Evolutionary conservation across 129 eudicot species (phyloP), one percentile per base, ranked within the genome.

Genomic region (Solidago caesia): DNA sequence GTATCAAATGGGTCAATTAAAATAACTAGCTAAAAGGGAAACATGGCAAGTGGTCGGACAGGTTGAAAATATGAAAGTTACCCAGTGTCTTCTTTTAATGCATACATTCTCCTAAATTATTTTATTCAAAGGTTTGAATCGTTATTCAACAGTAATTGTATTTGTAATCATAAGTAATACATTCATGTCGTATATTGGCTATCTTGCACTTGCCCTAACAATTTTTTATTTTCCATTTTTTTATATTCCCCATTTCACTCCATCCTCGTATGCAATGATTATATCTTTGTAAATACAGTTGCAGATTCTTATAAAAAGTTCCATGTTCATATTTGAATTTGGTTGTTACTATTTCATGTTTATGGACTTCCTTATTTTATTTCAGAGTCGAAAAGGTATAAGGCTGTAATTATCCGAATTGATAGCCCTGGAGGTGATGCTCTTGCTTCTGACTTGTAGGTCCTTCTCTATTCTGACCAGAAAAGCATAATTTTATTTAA

Each of bases 351-450:
- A 16, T 57, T 43, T 64, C 56, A 58, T 77, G 63, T 77, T 68
- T 65, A 26, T 55, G 59, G 48, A 76, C 60, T 76, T 63, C 9
- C 21, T 63, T 71, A 51, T 63, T 63, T 72, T 10, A 86, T 71
- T 82, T 48, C 89, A 89, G 96, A 89, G 80, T 92, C 95, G 5
- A 86, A 92, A 79, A 86, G 81, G 72, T 92, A 84, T 44, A 92
- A 92, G 78, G 98, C 96, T 76, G 98, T 84, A 15, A 75, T 92
- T 64, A 81, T 92, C 63, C 88, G 96, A 33, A 92, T 92, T 78
- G 98, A 92, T 79, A 92, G 96, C 79, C 96, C 96, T 76, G 98
- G 98, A 58, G 98, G 98, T 67, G 96, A 92, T 84, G 98, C 98
- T 70, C 94, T 92, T 85, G 96, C 96, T 70, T 92, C 96, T 52